Percentiles rank a stretch among this genome's conserved stretches.
These are phyloP conservation scores for Dioscorea zingiberensis DNA, from an alignment of 106 monocot species.

Conservation along the genomic window DNA sequence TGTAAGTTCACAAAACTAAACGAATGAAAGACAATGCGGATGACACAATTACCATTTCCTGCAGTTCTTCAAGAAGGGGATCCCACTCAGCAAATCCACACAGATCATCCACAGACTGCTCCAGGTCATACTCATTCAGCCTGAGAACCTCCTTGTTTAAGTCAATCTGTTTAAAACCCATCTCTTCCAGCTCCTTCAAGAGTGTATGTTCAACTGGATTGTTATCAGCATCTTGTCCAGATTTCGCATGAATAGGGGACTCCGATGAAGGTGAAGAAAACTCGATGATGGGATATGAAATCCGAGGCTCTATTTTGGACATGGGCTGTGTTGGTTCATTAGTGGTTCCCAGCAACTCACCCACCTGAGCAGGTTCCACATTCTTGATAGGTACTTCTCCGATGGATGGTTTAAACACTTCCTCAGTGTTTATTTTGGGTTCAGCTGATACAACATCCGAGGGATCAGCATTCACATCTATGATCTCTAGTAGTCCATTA, in stretches of 20 bases:
- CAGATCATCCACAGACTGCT: constrained; percentile 69
- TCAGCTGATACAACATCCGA: not conserved
- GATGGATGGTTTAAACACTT: not conserved
- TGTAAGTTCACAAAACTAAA: not conserved
- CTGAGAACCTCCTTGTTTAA: constrained; percentile 87
- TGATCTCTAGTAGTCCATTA: not conserved
- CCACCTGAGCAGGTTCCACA: not conserved
- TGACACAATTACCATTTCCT: constrained; percentile 66
- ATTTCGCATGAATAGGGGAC: not conserved
- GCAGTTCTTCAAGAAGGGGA: constrained; percentile 71
- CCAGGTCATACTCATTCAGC: constrained; percentile 69
- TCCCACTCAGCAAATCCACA: constrained; percentile 73
- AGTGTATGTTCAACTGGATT: constrained; percentile 40
- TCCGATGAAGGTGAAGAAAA: not conserved
- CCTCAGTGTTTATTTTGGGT: not conserved
- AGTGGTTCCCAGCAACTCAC: not conserved
- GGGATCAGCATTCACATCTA: constrained; percentile 32
- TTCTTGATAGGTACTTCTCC: not conserved
- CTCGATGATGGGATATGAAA: constrained; percentile 32
- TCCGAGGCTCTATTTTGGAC: not conserved
- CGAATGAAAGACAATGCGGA: not conserved
- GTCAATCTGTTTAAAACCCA: constrained; percentile 80
- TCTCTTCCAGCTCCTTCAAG: constrained; percentile 68
- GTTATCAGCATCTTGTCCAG: not conserved
- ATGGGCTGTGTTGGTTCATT: not conserved